Base-by-base conservation (phyloP, 495 filamentous ascomycete genomes). In the Aspergillus nanangensis region DNA sequence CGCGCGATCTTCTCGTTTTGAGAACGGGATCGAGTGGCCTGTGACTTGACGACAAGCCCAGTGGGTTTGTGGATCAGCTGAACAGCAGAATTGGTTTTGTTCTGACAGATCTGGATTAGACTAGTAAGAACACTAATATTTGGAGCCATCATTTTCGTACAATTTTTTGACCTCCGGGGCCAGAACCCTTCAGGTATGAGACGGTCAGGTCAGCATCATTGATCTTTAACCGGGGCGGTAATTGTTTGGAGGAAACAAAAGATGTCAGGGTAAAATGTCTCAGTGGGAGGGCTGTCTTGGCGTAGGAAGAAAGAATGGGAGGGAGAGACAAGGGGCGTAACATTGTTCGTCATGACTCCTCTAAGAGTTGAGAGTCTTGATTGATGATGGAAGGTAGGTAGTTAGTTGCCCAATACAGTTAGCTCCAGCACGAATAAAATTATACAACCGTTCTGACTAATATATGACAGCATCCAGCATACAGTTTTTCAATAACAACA, bases 151-250 rank as follows among this genome's bases (percentile, higher is more conserved):
- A n/a, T n/a, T n/a, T n/a, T 42, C 62, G 10, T 54, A 77, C 61
- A 66, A 96, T 97, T 65, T 97, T 97, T 65, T 98, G 93, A 0
- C 93, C 93, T 37, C 93, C 93, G 1, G 93, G 93, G 9, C 93
- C 93, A 56, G 80, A 87, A 57, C 93, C 93, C 61, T 90, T 95
- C 20, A 98, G 77, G 69, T 93, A 98, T 35, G 77, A 76, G 53
- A 95, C 84, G 27, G 80, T 79, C 47, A 97, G 78, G 39, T 96
- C 89, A 22, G 74, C 70, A 52, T 96, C 91, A 10, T 80, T 69
- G 50, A 95, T 72, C 52, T 80, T 81, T 14, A 85, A 78, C 0
- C 88, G 84, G 10, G 87, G 81, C 0, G 93, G 92, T 47, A 96
- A 70, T 35, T 71, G 71, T 54, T 86, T 85, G 21, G 62, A 58